These are phyloP conservation scores for Aspergillus sp. DNA, from an alignment of 2,329 filamentous ascomycete genomes.

Conservation along the genomic window DNA sequence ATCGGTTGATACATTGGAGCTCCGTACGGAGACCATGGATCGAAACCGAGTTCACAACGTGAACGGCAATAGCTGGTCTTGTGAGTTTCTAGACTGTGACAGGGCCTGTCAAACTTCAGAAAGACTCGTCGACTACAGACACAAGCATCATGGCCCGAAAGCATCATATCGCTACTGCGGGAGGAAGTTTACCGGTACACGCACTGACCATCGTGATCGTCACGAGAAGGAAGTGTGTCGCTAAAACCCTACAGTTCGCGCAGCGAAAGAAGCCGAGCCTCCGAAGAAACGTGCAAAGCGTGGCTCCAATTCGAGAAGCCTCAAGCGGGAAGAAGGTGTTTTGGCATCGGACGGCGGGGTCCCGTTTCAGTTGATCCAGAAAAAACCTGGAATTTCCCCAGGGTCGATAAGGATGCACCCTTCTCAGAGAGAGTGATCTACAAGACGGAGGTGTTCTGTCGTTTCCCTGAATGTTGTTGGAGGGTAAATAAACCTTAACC, in stretches of 20 bases:
- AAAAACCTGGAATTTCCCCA: background rate
- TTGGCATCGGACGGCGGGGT: background rate
- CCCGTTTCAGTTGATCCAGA: background rate
- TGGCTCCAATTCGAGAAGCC: too few species aligned
- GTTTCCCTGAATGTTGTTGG: background rate
- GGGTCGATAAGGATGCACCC: background rate
- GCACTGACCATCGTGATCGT: background rate
- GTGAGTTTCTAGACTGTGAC: background rate
- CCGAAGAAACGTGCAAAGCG: background rate
- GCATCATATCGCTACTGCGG: background rate
- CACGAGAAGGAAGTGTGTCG: background rate
- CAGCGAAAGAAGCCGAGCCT: too few species aligned
- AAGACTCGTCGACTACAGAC: background rate
- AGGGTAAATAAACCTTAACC: background rate
- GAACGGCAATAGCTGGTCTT: too few species aligned
- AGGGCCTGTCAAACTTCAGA: background rate
- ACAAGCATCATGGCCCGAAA: background rate
- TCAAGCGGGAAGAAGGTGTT: background rate
- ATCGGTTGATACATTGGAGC: too few species aligned
- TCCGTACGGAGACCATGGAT: too few species aligned
- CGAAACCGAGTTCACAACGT: too few species aligned
- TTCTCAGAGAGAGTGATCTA: background rate
- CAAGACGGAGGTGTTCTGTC: background rate
- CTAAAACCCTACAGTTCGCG: too few species aligned
- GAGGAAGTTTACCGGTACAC: background rate